Evolutionary conservation across 2,329 filamentous ascomycete species (phyloP), one percentile per base, ranked within the genome.

Genomic region (Dichotomopilus funicola): DNA sequence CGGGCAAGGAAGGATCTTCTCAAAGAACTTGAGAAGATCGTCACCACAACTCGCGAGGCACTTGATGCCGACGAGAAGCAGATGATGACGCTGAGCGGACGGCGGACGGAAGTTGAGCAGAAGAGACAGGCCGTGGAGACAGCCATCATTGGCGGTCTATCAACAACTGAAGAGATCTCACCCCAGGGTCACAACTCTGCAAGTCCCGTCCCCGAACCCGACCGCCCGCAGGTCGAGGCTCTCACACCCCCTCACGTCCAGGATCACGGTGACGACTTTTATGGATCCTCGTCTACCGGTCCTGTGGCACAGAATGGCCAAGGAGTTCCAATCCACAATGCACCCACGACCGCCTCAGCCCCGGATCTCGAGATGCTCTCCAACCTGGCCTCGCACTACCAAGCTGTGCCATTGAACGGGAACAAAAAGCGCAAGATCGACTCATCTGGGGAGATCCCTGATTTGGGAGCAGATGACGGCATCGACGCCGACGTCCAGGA

Each of bases 121-220:
- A 91, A 89, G 72, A 95, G 95, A 71, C 84, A 86, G 51, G 87
- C 94, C 48, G 91, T 99, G 6, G 94, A 99, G 70, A 83, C 92
- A 62, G 86, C 83, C 49, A 97, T 99, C 63, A 90, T 99, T 80
- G 83, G 87, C 51, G 89, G 89, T 7, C 79, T 96, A 27, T 83
- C 84, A 11, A 80, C 82, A 1, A 79, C 84, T 7, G 78, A 81
- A 55, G 73, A 75, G 19, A 72, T 75, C 47, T 71, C 71, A 7
- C 75, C 81, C 8, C 72, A 76, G 3, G 74, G 76, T 7, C 70
- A 75, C 49, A 71, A 70, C n/a, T 58, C 59, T 9, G 72, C 71
- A 40, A 78, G 71, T 59, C 74, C 75, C 3, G 70, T 71, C 11
- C 70, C 77, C 33, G 87, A 89, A 61, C 82, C 82, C 10, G 83